Percentiles rank a stretch among this genome's conserved stretches.
Evolutionary conservation across 2,329 filamentous ascomycete species (phyloP).

Genomic region (Colletotrichum tamarilloi): DNA sequence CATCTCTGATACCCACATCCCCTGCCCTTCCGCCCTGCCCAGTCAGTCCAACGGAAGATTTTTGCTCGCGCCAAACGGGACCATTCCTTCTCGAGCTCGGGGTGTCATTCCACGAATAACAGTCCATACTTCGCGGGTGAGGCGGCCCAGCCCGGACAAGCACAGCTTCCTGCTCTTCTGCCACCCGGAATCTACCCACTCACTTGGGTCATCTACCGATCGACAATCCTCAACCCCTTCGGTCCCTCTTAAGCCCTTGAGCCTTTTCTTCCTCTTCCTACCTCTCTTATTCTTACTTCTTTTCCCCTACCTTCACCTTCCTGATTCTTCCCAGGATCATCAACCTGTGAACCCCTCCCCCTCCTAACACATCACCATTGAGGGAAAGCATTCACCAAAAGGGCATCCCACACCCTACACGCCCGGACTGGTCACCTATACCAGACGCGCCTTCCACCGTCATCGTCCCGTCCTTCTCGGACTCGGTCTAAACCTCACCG

Average conservation of each 20-base stretch:
- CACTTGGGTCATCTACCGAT: slow-evolving; percentile 16
- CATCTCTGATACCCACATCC: background rate
- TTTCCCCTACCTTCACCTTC: background rate
- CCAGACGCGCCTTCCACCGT: no score
- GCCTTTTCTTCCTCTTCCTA: slow-evolving; percentile 9
- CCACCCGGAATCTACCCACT: background rate
- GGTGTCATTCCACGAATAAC: slow-evolving; percentile 34
- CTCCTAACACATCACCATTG: background rate
- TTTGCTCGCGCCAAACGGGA: slow-evolving; percentile 16
- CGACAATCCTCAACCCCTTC: slow-evolving; percentile 16
- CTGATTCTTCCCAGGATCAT: background rate
- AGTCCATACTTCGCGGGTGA: slow-evolving; percentile 18
- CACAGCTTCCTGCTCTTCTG: background rate
- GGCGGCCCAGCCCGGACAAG: slow-evolving; percentile 29
- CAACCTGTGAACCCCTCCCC: background rate
- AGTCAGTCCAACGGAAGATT: slow-evolving; percentile 23
- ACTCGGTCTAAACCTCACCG: slow-evolving; percentile 16
- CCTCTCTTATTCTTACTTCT: background rate
- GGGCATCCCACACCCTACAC: background rate
- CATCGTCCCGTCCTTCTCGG: background rate
- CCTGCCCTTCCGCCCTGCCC: slow-evolving; percentile 2
- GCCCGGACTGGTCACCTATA: background rate
- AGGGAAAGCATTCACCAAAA: background rate
- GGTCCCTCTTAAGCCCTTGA: slow-evolving; percentile 25
- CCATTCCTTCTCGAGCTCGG: slow-evolving; percentile 24